phyloP scores from a whole-genome alignment of 73 alveolate species.

The Breviolum minutum region DNA sequence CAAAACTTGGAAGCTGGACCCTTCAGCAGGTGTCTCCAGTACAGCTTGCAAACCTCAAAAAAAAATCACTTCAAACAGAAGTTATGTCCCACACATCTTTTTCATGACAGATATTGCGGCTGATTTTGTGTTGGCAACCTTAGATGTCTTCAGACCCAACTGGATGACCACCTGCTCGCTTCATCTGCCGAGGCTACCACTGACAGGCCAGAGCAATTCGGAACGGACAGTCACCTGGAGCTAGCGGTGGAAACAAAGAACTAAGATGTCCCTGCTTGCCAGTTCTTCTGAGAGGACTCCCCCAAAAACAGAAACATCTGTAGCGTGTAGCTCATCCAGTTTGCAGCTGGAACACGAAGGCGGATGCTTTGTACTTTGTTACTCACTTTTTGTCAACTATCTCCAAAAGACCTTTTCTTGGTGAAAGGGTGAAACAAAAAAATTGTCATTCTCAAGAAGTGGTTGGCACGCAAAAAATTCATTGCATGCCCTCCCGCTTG shows the following conservation, averaged over 20 bases:
- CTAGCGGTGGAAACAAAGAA: too few relatives aligned
- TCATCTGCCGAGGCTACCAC: neutral
- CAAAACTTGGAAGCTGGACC: neutral
- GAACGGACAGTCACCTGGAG: neutral
- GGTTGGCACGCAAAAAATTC: neutral
- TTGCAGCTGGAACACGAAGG: too few relatives aligned
- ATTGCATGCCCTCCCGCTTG: neutral
- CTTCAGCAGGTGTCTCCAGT: constrained; percentile 41
- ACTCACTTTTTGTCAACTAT: too few relatives aligned
- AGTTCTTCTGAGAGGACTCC: neutral
- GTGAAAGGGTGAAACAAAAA: neutral
- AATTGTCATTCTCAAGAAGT: neutral
- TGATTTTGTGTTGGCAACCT: neutral
- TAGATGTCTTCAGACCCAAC: too few relatives aligned
- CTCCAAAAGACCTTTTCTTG: too few relatives aligned
- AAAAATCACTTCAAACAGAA: neutral
- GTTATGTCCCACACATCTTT: neutral
- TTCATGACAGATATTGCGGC: neutral
- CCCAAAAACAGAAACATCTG: neutral
- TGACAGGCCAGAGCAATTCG: constrained; percentile 89
- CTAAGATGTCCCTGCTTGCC: too few relatives aligned
- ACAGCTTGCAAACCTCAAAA: constrained; percentile 55
- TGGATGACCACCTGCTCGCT: too few relatives aligned
- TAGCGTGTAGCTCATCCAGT: neutral
- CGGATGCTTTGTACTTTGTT: too few relatives aligned